Evolutionary conservation across 1,284 basidiomycete genomes (phyloP), one percentile per base, ranked within the genome.

Genomic region (Trametes versicolor): DNA sequence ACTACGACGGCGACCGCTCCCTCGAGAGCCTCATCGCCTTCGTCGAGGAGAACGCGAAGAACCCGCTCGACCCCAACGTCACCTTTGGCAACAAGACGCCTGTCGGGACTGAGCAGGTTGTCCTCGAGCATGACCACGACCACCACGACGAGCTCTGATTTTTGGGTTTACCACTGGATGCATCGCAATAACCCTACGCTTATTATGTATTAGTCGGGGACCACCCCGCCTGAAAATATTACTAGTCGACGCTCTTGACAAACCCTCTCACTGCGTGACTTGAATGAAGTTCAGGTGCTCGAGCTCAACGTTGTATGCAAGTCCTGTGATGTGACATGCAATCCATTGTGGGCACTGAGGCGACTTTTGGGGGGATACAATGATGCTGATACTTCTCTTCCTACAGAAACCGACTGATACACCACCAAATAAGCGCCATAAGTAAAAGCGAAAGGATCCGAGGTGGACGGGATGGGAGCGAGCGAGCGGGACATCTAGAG

Each of bases 1-100:
- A 98, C 78, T 98, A 96, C 77, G 91, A 94, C 70, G 96, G 96
- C 67, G 97, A 98, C 77, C 90, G 96, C 69, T 91, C 92, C 8
- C 81, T 96, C 67, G 96, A 98, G 81, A 91, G 87, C 73, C 80
- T 98, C 65, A 84, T 95, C 70, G 87, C 93, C 65, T 98, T 96
- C 78, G 81, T 97, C 55, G 90, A 96, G 80, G 85, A 90, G 74
- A 84, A 94, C 74, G 90, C 91, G 29, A 90, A 89, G 82, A 94
- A 94, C 81, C 80, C 86, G 17, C 80, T 91, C 17, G 83, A 83
- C 60, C 78, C 81, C 27, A 77, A 79, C 53, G 73, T 75, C 58
- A 64, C 74, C 50, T 71, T 73, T 60, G 65, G 72, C 47, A 73
- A 73, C 58, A 71, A 72, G 68, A 70, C 73, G 48, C 59, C 66